phyloP scores from a whole-genome alignment of 2,329 filamentous ascomycete species.

The Alternaria tenuissima region DNA sequence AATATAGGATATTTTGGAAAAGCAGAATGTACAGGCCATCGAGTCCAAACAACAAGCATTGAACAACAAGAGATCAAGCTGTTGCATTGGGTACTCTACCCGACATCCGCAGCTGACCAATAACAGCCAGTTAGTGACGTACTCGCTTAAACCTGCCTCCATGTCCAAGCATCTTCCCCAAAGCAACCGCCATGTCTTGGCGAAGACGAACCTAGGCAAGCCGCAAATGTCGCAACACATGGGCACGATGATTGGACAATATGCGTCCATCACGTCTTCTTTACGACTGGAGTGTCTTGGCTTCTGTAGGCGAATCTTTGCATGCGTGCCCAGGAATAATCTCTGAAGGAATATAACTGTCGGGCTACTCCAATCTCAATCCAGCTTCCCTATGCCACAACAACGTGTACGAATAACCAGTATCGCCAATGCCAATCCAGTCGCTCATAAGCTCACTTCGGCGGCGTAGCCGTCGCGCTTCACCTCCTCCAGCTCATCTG shows the following conservation, averaged over 20 bases:
- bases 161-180: neutral
- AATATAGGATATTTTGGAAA: neutral
- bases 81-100: neutral
- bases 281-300: constrained; percentile 3
- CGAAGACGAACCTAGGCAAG: neutral
- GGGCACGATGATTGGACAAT: constrained; percentile 12
- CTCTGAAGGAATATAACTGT: neutral
- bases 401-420: neutral
- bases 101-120: neutral
- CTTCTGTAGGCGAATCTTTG: neutral
- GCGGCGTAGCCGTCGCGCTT: constrained; percentile 17
- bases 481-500: constrained; percentile 7
- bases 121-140: constrained; percentile 4
- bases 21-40: neutral
- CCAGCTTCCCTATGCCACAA: neutral
- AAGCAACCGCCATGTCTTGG: constrained; percentile 5
- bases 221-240: constrained; percentile 10
- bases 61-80: neutral
- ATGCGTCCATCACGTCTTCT: neutral
- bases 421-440: constrained; percentile 22
- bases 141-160: neutral
- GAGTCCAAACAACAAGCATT: neutral
- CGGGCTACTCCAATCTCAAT: neutral
- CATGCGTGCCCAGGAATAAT: neutral
- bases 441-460: constrained; percentile 35